Base-by-base conservation (phyloP, 208 protist species). In the Acanthamoeba castellanii region DNA sequence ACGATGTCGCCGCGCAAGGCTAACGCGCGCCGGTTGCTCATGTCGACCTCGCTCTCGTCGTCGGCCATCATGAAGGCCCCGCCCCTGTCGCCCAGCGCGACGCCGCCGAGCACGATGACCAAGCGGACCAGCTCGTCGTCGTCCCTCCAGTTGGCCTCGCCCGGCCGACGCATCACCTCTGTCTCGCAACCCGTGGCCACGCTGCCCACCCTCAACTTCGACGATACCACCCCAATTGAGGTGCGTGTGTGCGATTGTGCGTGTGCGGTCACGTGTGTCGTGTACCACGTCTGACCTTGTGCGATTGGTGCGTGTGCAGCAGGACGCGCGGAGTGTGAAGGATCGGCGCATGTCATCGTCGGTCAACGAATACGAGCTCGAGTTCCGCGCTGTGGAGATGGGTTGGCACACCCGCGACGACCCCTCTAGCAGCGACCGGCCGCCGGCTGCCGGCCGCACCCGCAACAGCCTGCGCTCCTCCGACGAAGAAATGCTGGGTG, bases 1-100 rank as follows among this genome's bases (percentile, higher is more conserved):
- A 59, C 47, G 22, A 59, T 52, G 45, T 61, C 47, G 47, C 47
- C 78, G 47, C 78, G 78, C 78, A 87, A 87, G 47, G 50, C 50
- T 25, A 87, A 87, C 37, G 37, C 78, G 47, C 78, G 78, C 20
- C 37, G 78, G 27, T 25, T 87, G 78, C 25, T 87, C 5, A 87
- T 87, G 78, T 87, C 78, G 78, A 32, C 78, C 78, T 87, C 78
- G 78, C 78, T 87, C 50, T 87, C 78, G n/a, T 87, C 78, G 8
- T 87, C 78, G 78, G 13, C 78, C 45, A 87, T 87, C 78, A 87
- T 87, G 78, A 50, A 59, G 37, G 50, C 78, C 20, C 78, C 78
- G 78, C 78, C 78, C 25, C 78, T 87, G n/a, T 87, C 45, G 8
- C 8, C 27, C 25, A 8, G 25, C 5, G 22, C n/a, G 42, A 11